These are phyloP conservation scores for Arabidopsis suecica DNA, from an alignment of 345 rosid genomes.

Conservation along the genomic window DNA sequence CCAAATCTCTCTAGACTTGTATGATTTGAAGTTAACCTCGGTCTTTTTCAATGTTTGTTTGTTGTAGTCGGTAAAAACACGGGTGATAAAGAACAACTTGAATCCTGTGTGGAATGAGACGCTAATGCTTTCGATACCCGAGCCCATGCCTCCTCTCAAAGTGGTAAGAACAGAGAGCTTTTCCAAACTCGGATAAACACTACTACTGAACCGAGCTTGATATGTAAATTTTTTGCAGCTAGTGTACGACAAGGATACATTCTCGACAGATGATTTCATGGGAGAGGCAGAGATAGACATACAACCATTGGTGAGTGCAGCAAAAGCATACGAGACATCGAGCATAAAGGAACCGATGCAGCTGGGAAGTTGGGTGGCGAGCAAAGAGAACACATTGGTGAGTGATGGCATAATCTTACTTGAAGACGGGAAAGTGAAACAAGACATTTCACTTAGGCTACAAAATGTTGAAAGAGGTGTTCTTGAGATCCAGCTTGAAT, in stretches of 20 bases:
- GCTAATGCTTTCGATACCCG: constrained; percentile 94
- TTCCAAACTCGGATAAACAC: neutral
- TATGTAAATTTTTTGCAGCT: constrained; percentile 50
- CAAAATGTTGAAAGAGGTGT: constrained; percentile 91
- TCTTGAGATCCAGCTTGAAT: constrained; percentile 88
- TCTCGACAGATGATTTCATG: constrained; percentile 89
- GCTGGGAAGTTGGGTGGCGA: constrained; percentile 79
- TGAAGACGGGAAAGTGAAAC: constrained; percentile 82
- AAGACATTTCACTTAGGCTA: constrained; percentile 75
- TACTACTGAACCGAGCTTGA: neutral
- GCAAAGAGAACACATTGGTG: constrained; percentile 70
- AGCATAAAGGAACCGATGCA: constrained; percentile 60
- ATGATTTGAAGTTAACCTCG: constrained; percentile 15
- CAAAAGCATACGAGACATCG: constrained; percentile 73
- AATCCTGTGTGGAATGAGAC: constrained; percentile 99
- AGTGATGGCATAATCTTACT: constrained; percentile 73
- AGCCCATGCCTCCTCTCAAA: constrained; percentile 83
- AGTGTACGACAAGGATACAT: constrained; percentile 90
- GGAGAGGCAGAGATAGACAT: constrained; percentile 99
- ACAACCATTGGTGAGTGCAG: constrained; percentile 83
- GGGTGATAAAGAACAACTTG: constrained; percentile 91
- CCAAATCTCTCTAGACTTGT: constrained; percentile 8
- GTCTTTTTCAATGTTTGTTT: neutral
- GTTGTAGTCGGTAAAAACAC: constrained; percentile 83
- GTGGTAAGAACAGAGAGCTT: constrained; percentile 59